Base-by-base conservation (phyloP, 129 eudicot genomes). In the Chrysanthemum makinoi region DNA sequence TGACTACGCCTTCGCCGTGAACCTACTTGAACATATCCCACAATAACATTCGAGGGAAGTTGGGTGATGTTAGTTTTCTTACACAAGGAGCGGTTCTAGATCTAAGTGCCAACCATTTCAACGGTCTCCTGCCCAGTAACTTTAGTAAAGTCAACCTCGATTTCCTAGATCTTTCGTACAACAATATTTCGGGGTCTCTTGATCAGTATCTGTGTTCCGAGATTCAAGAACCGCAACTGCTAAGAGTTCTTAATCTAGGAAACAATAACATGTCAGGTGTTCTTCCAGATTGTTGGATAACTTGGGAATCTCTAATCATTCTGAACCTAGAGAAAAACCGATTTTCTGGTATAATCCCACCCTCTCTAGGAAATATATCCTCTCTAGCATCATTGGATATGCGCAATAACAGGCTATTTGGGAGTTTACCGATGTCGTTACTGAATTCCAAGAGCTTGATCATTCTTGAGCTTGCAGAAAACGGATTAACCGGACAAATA, bases 231-330 rank as follows among this genome's bases (percentile, higher is more conserved):
- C 12, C 35, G 2, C 51, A 56, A 13, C 13, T 2, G 20, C 1
- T 78, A 53, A 4, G 8, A 3, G 64, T 74, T 68, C 83, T 84
- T 64, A 60, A 81, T 75, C 73, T 81, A 11, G 83, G 59, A 1
- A 30, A 35, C 3, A 84, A 84, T 68, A 62, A 24, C 64, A 16
- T 79, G 28, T 78, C 78, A 43, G 78, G 86, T 22, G 83, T 64
- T 66, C 70, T 82, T 11, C 74, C 83, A 39, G 72, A 75, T 75
- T 75, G 79, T 56, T 75, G 54, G 81, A 70, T 10, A 46, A 77
- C 65, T 60, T 73, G 78, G 77, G 28, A 69, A 53, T 18, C 46
- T 78, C 54, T 80, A 52, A 6, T 48, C 3, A 9, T 75, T 13
- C 26, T 74, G 13, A 74, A 54, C 14, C 54, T 74, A 6, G 65